Evolutionary conservation across 129 eudicot genomes (phyloP), one percentile per base, ranked within the genome.

Genomic region (Mikania micrantha): DNA sequence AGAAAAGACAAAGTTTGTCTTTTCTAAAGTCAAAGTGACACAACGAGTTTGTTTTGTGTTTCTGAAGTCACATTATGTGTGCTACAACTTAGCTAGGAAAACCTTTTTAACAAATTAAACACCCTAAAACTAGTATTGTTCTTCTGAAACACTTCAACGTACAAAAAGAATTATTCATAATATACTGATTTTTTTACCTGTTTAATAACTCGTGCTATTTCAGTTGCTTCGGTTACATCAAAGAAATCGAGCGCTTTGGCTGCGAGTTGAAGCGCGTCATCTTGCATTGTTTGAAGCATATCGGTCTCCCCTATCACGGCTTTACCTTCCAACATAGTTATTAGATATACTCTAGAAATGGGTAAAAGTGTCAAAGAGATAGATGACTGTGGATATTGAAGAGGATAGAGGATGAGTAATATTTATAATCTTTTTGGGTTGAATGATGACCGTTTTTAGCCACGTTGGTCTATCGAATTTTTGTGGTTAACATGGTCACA

Each of bases 161-260:
- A n/a, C n/a, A n/a, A n/a, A n/a, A n/a, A n/a, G n/a, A n/a, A n/a
- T n/a, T n/a, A n/a, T n/a, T n/a, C n/a, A n/a, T n/a, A n/a, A n/a
- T n/a, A n/a, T n/a, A n/a, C n/a, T n/a, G 11, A 6, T 42, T 60
- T 15, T 11, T 34, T 2, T 77, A 87, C 96, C 96, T 88, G 82
- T 63, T 92, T 92, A 5, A 92, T 80, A 57, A 82, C 90, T 27
- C 91, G 85, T 21, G 98, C 98, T 2, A 92, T 92, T 7, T 88
- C 87, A 32, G 96, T 85, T 58, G 96, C 76, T 27, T 92, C 95
- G 0, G 88, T 84, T 67, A 84, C 96, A 67, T 92, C 96, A 78
- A 83, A 92, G 84, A 66, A 78, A 39, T 92, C 98, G 7, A 92
- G 98, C 25, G 98, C 96, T 70, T 92, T 88, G 1, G 98, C 91